Base-by-base conservation (phyloP, 2,329 filamentous ascomycete species). In the Incumbomyces lentus region DNA sequence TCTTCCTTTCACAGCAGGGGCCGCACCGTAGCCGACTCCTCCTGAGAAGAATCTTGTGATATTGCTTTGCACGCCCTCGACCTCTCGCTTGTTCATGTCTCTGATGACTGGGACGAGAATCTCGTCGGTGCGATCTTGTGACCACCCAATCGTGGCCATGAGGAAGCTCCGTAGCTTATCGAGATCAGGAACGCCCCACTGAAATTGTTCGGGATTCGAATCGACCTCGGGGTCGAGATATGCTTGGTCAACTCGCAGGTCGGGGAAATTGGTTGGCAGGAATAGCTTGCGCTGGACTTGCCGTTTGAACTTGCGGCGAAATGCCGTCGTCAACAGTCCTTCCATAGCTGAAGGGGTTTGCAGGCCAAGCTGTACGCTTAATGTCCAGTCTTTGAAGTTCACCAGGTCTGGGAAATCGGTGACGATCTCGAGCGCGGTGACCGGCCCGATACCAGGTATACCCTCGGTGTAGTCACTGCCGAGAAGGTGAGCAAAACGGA, bases 381-480 rank as follows among this genome's bases (percentile, higher is more conserved):
- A 69, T 86, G 87, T 96, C 92, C 92, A 98, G 2, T 85, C 79
- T 48, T 77, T 81, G 65, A 98, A 98, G 10, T 79, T 71, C n/a
- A 75, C 66, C 0, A 98, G 75, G 13, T 73, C 73, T 0, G 80
- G 74, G 54, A 98, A 98, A 59, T 98, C 92, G 6, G 86, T 89
- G 0, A 98, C 72, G 47, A 98, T 90, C 64, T 98, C 92, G 2
- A 98, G 72, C 0, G 92, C 93, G 0, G 87, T 95, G 40, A 98
- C 92, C 0, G 93, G 92, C 0, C 92, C 92, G 29, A 98, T 83
- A 2, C 88, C 89, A 0, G 86, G 79, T 0, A 98, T 74, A 0
- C 92, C 92, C 59, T 96, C 86, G 0, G 90, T 95, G 62, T 98
- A 98, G 66, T 98, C 92, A 7, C 83, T 90, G 0, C 92, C 92